These are phyloP conservation scores for Chenopodium berlandieri DNA, from an alignment of 148 eudicot genomes.

Conservation along the genomic window DNA sequence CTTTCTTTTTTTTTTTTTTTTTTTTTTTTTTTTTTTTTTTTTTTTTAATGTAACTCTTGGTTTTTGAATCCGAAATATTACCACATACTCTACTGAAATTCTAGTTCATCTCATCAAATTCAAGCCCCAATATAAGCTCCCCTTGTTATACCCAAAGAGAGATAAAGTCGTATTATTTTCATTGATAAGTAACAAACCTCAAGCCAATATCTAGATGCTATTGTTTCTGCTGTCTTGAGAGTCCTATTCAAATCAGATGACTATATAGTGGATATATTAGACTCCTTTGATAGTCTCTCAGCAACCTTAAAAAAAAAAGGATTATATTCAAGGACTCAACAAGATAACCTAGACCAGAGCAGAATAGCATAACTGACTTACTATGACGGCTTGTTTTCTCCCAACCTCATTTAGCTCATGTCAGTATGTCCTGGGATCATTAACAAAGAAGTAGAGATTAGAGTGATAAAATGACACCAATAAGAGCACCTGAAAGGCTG, in stretches of 20 bases:
- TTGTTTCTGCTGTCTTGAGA: conserved; percentile 67
- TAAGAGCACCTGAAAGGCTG: too few species aligned
- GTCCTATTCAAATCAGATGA: conserved; percentile 90
- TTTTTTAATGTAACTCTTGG: too few species aligned
- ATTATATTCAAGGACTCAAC: not conserved
- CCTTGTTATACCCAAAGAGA: not conserved
- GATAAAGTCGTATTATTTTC: too few species aligned
- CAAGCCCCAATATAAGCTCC: not conserved
- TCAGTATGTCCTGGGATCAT: conserved; percentile 69
- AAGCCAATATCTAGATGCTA: conserved; percentile 61
- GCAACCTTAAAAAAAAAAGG: conserved; percentile 46
- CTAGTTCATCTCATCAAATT: not conserved
- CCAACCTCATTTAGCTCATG: conserved; percentile 70
- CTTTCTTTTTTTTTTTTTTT: too few species aligned
- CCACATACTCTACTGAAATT: too few species aligned
- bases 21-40: too few species aligned
- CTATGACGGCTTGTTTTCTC: conserved; percentile 70
- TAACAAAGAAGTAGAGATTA: not conserved
- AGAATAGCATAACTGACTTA: conserved; percentile 32
- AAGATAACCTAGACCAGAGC: not conserved
- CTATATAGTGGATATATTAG: conserved; percentile 58
- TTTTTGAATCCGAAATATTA: too few species aligned
- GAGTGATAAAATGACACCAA: too few species aligned
- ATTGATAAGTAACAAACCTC: conserved; percentile 34
- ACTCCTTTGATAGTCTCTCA: conserved; percentile 58